Evolutionary conservation across 176 grass and related monocot genomes (phyloP).

Genomic region (Aegilops speltoides): DNA sequence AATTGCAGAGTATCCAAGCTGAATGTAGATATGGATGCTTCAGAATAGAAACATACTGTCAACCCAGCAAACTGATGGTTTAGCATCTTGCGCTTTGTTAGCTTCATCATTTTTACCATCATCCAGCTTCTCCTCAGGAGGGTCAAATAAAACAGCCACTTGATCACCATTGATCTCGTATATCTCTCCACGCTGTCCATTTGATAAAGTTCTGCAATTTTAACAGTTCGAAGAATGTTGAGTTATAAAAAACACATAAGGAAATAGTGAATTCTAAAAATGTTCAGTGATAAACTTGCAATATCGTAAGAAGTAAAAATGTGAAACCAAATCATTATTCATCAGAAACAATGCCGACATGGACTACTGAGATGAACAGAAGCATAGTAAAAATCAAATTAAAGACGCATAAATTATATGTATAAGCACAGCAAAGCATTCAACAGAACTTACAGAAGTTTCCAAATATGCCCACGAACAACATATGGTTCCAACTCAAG

Average conservation of each 20-base stretch:
- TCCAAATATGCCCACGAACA: background rate
- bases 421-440: constrained; percentile 14
- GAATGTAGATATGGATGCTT: constrained; percentile 11
- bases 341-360: constrained; percentile 15
- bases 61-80: constrained; percentile 64
- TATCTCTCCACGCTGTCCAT: constrained; percentile 81
- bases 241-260: background rate
- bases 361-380: background rate
- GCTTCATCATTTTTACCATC: constrained; percentile 41
- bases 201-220: constrained; percentile 70
- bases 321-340: constrained; percentile 28
- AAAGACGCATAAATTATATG: background rate
- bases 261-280: background rate
- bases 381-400: background rate
- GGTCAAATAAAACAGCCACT: constrained; percentile 91
- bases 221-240: constrained; percentile 20
- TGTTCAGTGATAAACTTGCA: constrained; percentile 4
- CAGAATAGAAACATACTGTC: constrained; percentile 74
- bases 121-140: constrained; percentile 43
- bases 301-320: background rate
- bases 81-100: constrained; percentile 46
- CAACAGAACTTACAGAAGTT: background rate
- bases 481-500: background rate
- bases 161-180: constrained; percentile 81
- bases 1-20: constrained; percentile 18